Conservation (phyloP, 2,329 filamentous ascomycete genomes). For the Xylariaceae sp. region DNA sequence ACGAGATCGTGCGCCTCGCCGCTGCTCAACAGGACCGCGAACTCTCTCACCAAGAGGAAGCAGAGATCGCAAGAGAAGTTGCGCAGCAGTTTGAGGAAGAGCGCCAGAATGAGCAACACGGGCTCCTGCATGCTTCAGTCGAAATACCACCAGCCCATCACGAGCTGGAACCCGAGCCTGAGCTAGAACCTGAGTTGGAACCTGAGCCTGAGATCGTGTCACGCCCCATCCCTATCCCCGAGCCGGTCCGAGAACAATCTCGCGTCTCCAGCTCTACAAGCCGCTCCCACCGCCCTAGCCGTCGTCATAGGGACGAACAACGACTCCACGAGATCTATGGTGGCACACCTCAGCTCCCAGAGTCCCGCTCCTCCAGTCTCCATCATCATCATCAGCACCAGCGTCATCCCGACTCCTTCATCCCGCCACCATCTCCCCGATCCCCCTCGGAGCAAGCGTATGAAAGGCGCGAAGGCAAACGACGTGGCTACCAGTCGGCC, state of each 20-base stretch:
- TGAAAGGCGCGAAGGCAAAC: constrained; percentile 27
- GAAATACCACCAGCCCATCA: constrained; percentile 13
- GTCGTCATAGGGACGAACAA: constrained; percentile 42
- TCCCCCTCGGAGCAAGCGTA: constrained; percentile 25
- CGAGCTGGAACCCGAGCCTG: constrained; percentile 8
- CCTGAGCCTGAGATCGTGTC: constrained; percentile 5
- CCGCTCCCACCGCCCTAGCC: constrained; percentile 9
- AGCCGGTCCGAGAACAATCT: constrained; percentile 13
- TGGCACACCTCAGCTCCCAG: constrained; percentile 18
- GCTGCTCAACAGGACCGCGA: constrained; percentile 38
- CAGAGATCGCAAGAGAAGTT: constrained; percentile 30
- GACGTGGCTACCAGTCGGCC: constrained; percentile 33
- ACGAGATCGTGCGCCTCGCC: constrained; percentile 55
- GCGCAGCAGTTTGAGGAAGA: constrained; percentile 30
- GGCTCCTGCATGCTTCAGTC: constrained; percentile 24
- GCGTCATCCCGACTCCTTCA: constrained; percentile 19
- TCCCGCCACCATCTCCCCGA: constrained; percentile 20
- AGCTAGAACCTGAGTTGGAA: constrained; percentile 4
- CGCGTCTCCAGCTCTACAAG: constrained; percentile 17
- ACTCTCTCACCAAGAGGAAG: constrained; percentile 26
- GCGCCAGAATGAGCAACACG: constrained; percentile 19
- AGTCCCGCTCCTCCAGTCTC: constrained; percentile 2
- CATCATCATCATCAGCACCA: not conserved
- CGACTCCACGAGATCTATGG: constrained; percentile 53
- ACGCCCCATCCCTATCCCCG: constrained; percentile 1